Evolutionary conservation across 106 monocot genomes (phyloP).

Genomic region (Dendrobium catenatum): DNA sequence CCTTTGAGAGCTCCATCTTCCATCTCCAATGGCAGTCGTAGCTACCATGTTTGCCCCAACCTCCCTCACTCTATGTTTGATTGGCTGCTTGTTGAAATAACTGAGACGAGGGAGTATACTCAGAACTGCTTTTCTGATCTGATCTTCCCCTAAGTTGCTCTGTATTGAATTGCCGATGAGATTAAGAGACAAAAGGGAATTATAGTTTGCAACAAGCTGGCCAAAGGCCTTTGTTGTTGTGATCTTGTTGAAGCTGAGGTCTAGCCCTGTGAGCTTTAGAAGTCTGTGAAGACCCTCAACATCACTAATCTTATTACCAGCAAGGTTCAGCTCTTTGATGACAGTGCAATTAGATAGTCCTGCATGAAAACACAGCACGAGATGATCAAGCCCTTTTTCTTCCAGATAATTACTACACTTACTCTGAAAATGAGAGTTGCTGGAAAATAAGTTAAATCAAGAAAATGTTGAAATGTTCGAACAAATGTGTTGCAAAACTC

Average conservation of each 20-base stretch:
- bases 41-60: background rate
- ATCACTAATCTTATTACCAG: constrained; percentile 81
- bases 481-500: no score
- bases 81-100: constrained; percentile 57
- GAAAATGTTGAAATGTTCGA: no score
- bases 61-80: constrained; percentile 24
- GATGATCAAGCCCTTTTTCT: background rate
- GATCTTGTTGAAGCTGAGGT: constrained; percentile 57
- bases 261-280: constrained; percentile 57
- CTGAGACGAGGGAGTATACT: constrained; percentile 52
- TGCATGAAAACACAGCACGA: background rate
- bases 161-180: constrained; percentile 68
- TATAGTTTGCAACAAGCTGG: constrained; percentile 74
- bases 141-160: constrained; percentile 72
- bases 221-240: constrained; percentile 57
- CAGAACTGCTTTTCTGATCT: constrained; percentile 51
- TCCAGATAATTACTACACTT: background rate
- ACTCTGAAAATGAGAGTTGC: no score
- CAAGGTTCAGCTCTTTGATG: constrained; percentile 69
- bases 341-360: background rate
- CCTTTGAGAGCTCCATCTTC: background rate
- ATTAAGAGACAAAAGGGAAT: constrained; percentile 52
- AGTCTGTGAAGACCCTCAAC: constrained; percentile 82
- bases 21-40: background rate
- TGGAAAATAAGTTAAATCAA: no score